A percentile compares a stretch with the other conserved stretches of the same genome.
Evolutionary conservation across 768 basidiomycete genomes (phyloP).

Genomic region (Agrocybe pediades): DNA sequence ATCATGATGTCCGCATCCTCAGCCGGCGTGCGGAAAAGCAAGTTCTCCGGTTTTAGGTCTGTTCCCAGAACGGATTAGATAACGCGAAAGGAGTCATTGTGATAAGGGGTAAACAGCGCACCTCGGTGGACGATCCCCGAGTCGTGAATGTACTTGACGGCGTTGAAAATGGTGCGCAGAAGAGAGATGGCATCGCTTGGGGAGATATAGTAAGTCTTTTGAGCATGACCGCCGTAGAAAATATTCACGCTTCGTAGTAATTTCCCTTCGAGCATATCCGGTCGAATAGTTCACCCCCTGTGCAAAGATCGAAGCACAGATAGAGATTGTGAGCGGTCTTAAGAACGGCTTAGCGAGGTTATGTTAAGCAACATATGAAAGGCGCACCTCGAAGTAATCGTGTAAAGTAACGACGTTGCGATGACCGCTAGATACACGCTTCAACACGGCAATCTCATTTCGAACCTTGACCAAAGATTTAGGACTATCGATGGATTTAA

Average conservation of each 20-base stretch:
- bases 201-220: background rate
- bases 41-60: slow-evolving; percentile 98
- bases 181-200: slow-evolving; percentile 85
- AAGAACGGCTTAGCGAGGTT: background rate
- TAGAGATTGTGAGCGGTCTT: slow-evolving; percentile 92
- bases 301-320: slow-evolving; percentile 95
- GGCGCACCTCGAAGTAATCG: slow-evolving; percentile 90
- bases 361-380: background rate
- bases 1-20: slow-evolving; percentile 97
- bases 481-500: slow-evolving; percentile 9
- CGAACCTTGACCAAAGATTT: slow-evolving; percentile 63
- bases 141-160: slow-evolving; percentile 91
- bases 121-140: slow-evolving; percentile 93
- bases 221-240: slow-evolving; percentile 3
- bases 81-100: background rate
- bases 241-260: slow-evolving; percentile 86
- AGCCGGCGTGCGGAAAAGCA: slow-evolving; percentile 86
- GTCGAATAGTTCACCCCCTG: slow-evolving; percentile 98
- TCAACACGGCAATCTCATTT: slow-evolving; percentile 95
- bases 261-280: slow-evolving; percentile 97
- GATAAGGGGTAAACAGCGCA: slow-evolving; percentile 26
- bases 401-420: slow-evolving; percentile 90
- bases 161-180: slow-evolving; percentile 81
- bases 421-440: slow-evolving; percentile 89
- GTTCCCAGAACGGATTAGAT: background rate